Conservation (phyloP, 768 basidiomycete genomes). For the Pluteus cervinus region DNA sequence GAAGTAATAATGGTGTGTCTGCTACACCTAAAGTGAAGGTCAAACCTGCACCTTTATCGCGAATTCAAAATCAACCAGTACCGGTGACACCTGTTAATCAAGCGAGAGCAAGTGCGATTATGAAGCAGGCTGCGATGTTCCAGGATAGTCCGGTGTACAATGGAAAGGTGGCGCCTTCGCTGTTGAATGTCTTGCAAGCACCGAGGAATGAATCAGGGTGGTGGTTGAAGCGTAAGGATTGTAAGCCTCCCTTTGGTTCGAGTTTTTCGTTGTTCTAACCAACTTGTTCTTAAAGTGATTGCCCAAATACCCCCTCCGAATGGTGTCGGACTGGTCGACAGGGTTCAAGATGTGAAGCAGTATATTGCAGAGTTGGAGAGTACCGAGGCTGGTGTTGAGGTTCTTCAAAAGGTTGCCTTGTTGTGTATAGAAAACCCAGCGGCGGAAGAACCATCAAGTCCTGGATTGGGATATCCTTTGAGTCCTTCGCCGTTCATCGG, state of each 20-base stretch:
- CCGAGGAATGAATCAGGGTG: constrained; percentile 69
- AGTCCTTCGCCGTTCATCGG: constrained; percentile 54
- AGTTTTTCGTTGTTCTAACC: constrained; percentile 9
- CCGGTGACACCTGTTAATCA: constrained; percentile 67
- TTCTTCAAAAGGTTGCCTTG: constrained; percentile 61
- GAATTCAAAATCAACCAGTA: constrained; percentile 21
- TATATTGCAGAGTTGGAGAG: constrained; percentile 50
- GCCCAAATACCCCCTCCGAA: constrained; percentile 42
- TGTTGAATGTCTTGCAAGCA: constrained; percentile 66
- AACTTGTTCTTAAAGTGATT: constrained; percentile 29
- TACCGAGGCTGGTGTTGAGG: constrained; percentile 42
- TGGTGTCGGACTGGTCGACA: constrained; percentile 30
- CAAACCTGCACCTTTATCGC: constrained; percentile 30
- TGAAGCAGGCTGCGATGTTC: constrained; percentile 75
- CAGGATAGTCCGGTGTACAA: constrained; percentile 71
- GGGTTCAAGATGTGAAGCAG: constrained; percentile 43
- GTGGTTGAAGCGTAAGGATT: constrained; percentile 74
- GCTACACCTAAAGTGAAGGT: constrained; percentile 34
- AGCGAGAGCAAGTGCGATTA: constrained; percentile 48
- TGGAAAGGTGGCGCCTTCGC: constrained; percentile 42
- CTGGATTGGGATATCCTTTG: constrained; percentile 41
- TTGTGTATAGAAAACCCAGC: constrained; percentile 59
- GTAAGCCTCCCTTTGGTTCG: constrained; percentile 36
- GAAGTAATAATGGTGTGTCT: constrained; percentile 24
- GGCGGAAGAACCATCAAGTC: constrained; percentile 46